phyloP scores from a whole-genome alignment of 1,284 basidiomycete species.

The Pseudozyma tsukubaensis region DNA sequence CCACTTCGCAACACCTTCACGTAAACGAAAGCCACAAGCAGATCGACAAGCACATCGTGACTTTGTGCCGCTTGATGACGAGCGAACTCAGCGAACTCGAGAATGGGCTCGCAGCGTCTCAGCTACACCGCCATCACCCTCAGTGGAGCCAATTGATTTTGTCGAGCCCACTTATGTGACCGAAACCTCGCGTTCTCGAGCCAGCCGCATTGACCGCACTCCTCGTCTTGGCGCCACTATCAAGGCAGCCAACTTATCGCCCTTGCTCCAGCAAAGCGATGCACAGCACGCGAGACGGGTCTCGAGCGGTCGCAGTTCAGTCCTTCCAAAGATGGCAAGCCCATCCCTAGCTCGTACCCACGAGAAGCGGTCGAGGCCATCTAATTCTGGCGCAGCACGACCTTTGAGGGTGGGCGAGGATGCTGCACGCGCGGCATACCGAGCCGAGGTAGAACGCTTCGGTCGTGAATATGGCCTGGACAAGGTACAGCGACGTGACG shows the following conservation, averaged over 20 bases:
- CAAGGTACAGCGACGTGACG: slow-evolving; percentile 2
- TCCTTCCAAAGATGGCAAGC: background rate
- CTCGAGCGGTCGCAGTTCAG: background rate
- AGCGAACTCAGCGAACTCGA: slow-evolving; percentile 10
- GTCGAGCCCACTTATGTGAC: slow-evolving; percentile 3
- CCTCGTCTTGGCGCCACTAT: background rate
- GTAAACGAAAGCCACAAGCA: background rate
- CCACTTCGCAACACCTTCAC: slow-evolving; percentile 22
- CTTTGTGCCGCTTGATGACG: background rate
- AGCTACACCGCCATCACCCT: slow-evolving; percentile 10
- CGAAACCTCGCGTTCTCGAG: slow-evolving; percentile 21
- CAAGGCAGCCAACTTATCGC: slow-evolving; percentile 3
- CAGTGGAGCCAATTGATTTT: background rate
- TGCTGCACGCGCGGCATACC: slow-evolving; percentile 29
- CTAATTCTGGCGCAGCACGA: background rate
- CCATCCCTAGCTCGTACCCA: background rate
- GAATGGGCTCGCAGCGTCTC: slow-evolving; percentile 38
- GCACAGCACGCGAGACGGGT: background rate
- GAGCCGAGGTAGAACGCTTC: slow-evolving; percentile 20
- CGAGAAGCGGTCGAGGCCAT: background rate
- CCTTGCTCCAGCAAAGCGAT: slow-evolving; percentile 2
- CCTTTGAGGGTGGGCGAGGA: slow-evolving; percentile 6
- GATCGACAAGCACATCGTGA: background rate
- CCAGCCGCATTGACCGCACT: slow-evolving; percentile 23
- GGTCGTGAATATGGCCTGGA: slow-evolving; percentile 23